Base-by-base conservation (phyloP, 441 rosid genomes). In the Populus hybrid region DNA sequence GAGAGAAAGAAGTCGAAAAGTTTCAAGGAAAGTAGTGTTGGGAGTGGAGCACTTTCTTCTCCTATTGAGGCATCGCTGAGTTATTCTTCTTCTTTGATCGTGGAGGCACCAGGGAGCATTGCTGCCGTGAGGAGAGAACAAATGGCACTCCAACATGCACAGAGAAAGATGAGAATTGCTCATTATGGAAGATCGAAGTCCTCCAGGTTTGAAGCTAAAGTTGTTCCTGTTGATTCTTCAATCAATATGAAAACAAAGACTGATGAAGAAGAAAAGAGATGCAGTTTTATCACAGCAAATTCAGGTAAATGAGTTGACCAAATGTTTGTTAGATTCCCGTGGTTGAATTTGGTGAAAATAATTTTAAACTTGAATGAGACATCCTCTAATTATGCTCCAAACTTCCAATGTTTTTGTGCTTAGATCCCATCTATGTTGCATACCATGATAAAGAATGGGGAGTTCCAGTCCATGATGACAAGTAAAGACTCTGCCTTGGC, bases 381-480 rank as follows among this genome's bases (percentile, higher is more conserved):
- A 30, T 68, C 35, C 20, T 30, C 4, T 28, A 12, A 10, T 28
- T 11, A 28, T 67, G 20, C 4, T 46, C 57, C 30, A 67, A 67
- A 23, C 34, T 67, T 67, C 9, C 16, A 1, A n/a, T 20, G 69
- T 38, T 78, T 36, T 21, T 67, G 59, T 78, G 79, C 40, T 21
- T 70, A 91, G 98, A 94, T 89, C 94, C 97, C 77, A 76, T 87
- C 74, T 93, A 90, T 53, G 90, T 90, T 72, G 87, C 90, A 67
- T 94, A 92, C 78, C 98, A 94, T 88, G 98, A 94, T 80, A 89
- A 90, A 83, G 97, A 94, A 87, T 94, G 98, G 98, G 98, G 98
- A 80, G 94, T 85, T 73, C 95, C 98, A 6, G 87, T 87, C 71
- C 95, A 88, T 72, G 89, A 94, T 83, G 94, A 92, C 75, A 86